phyloP scores from a whole-genome alignment of 2,329 filamentous ascomycete species.

The Aureobasidium lini region DNA sequence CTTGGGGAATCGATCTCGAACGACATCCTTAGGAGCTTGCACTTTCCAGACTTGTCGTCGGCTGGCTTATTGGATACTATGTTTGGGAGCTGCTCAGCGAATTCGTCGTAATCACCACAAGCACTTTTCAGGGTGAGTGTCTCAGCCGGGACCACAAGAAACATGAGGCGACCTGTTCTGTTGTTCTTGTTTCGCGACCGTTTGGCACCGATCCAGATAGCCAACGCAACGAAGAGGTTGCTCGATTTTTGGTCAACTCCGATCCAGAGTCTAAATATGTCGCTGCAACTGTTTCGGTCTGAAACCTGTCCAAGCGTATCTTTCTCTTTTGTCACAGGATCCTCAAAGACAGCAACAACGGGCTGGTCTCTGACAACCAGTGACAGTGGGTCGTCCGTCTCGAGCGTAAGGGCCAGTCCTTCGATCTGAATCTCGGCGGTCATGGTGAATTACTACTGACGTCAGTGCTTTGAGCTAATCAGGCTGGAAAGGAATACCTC shows the following conservation, averaged over 20 bases:
- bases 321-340: not conserved
- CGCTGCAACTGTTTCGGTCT: not conserved
- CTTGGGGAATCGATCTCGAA: not conserved
- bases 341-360: not conserved
- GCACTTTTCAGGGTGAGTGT: not conserved
- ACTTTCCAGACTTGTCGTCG: slow-evolving; percentile 5
- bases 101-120: not conserved
- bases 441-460: too few relatives aligned
- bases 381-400: not conserved
- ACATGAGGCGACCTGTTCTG: not conserved
- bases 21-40: not conserved
- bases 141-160: slow-evolving; percentile 3
- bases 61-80: not conserved
- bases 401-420: not conserved
- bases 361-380: not conserved
- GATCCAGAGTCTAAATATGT: not conserved
- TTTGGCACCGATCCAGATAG: not conserved
- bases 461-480: too few relatives aligned
- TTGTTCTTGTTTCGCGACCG: not conserved
- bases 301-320: not conserved
- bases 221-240: not conserved
- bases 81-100: not conserved
- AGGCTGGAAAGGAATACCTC: not conserved
- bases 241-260: not conserved
- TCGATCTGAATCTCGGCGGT: not conserved